Evolutionary conservation across 768 basidiomycete species (phyloP).

Genomic region (Auricularia sp.): DNA sequence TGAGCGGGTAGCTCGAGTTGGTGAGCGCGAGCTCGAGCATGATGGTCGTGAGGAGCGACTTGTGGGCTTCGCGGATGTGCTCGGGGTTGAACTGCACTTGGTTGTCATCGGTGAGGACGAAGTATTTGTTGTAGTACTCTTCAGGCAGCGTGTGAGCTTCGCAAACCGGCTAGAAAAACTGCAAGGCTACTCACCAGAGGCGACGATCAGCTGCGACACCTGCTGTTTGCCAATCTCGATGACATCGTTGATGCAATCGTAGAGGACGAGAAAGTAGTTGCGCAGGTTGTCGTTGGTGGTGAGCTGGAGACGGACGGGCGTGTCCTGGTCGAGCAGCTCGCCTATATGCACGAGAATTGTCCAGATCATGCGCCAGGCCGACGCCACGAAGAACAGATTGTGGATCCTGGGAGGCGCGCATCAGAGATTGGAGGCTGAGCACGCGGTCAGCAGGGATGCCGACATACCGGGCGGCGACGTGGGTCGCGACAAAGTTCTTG

Average conservation of each 20-base stretch:
- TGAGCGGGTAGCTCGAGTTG: slow-evolving; percentile 51
- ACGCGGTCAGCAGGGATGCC: too few species aligned
- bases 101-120: slow-evolving; percentile 45
- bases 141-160: slow-evolving; percentile 51
- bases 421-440: not conserved
- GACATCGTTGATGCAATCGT: slow-evolving; percentile 50
- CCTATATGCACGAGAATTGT: slow-evolving; percentile 46
- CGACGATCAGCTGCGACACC: slow-evolving; percentile 60
- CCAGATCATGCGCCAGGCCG: slow-evolving; percentile 68
- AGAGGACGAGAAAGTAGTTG: slow-evolving; percentile 50
- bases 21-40: slow-evolving; percentile 78
- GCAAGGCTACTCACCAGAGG: slow-evolving; percentile 43
- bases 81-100: slow-evolving; percentile 3
- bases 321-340: slow-evolving; percentile 44
- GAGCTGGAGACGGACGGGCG: slow-evolving; percentile 42
- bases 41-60: slow-evolving; percentile 75
- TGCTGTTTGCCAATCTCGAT: slow-evolving; percentile 52
- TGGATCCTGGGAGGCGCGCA: slow-evolving; percentile 45
- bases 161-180: not conserved
- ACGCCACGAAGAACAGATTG: slow-evolving; percentile 73
- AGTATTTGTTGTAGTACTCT: slow-evolving; percentile 44
- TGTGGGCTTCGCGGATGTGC: slow-evolving; percentile 35
- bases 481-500: slow-evolving; percentile 43
- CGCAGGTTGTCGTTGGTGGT: slow-evolving; percentile 40
- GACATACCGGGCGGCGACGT: slow-evolving; percentile 48